Percentiles rank a stretch among this genome's conserved stretches.
phyloP scores from a whole-genome alignment of 2,329 filamentous ascomycete genomes.

The Laburnicola sp. region DNA sequence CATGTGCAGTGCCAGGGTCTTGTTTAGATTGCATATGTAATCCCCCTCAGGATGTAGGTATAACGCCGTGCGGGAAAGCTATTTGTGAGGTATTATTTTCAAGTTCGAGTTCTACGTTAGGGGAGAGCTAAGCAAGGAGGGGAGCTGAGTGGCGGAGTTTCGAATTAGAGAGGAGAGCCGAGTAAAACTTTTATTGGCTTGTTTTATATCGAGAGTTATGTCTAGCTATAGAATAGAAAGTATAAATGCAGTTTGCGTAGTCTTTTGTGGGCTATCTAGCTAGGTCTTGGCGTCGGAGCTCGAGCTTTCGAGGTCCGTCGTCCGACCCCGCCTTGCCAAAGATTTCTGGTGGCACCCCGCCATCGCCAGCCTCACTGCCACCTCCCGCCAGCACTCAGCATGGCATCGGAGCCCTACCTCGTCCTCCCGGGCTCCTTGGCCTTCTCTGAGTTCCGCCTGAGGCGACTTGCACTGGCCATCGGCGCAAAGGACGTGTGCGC shows the following conservation, averaged over 20 bases:
- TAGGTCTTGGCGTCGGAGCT: too few relatives aligned
- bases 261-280: too few relatives aligned
- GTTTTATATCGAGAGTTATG: too few relatives aligned
- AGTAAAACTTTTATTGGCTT: too few relatives aligned
- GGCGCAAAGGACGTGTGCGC: slow-evolving; percentile 53
- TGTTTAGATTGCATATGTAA: neutral
- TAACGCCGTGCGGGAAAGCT: too few relatives aligned
- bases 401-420: slow-evolving; percentile 46
- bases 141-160: too few relatives aligned
- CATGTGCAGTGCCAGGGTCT: neutral
- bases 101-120: too few relatives aligned
- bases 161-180: too few relatives aligned
- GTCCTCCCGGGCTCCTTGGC: slow-evolving; percentile 58
- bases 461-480: slow-evolving; percentile 50
- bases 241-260: too few relatives aligned
- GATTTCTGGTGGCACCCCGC: slow-evolving; percentile 1
- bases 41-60: neutral
- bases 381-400: slow-evolving; percentile 15
- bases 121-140: too few relatives aligned
- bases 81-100: too few relatives aligned
- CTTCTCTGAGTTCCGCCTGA: slow-evolving; percentile 56
- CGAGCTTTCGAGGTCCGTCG: neutral
- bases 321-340: slow-evolving; percentile 2
- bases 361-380: slow-evolving; percentile 1
- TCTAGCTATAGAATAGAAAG: too few relatives aligned